These are phyloP conservation scores for Cinnamomum micranthum DNA, from an alignment of 164 flowering plant species.

Conservation along the genomic window DNA sequence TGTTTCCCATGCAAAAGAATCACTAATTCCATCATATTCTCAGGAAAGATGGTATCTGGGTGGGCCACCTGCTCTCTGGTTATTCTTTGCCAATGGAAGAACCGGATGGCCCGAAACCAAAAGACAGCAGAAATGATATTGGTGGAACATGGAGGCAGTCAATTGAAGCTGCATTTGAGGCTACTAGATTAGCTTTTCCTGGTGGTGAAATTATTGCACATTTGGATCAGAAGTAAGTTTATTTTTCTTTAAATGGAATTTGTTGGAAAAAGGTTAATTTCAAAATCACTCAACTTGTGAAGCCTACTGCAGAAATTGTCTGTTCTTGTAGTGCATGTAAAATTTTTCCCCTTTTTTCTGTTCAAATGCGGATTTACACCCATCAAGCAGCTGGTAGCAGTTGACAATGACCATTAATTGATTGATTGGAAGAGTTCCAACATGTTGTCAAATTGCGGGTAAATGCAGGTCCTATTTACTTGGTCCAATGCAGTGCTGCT, in stretches of 20 bases:
- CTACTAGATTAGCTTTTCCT: conserved; percentile 75
- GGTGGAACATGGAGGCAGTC: conserved; percentile 84
- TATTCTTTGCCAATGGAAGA: conserved; percentile 94
- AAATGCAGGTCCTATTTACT: too few species aligned
- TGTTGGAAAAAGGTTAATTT: not conserved
- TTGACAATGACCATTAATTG: too few species aligned
- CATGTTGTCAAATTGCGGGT: too few species aligned
- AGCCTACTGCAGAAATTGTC: too few species aligned
- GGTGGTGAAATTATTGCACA: conserved; percentile 86
- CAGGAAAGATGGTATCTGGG: conserved; percentile 81
- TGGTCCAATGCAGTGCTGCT: too few species aligned
- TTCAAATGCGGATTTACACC: too few species aligned
- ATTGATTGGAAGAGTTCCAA: too few species aligned
- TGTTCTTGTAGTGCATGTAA: too few species aligned
- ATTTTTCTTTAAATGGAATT: not conserved
- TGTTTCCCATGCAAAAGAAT: conserved; percentile 1
- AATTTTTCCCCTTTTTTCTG: too few species aligned
- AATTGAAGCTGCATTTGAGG: conserved; percentile 63
- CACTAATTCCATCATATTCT: not conserved
- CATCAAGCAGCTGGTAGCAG: too few species aligned
- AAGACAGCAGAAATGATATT: conserved; percentile 29
- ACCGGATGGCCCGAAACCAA: conserved; percentile 36
- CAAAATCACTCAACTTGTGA: not conserved
- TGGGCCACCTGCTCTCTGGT: conserved; percentile 88
- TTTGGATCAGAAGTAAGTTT: conserved; percentile 85